Evolutionary conservation across 2,329 filamentous ascomycete genomes (phyloP).

Genomic region (Stachybotrys chlorohalonatus): DNA sequence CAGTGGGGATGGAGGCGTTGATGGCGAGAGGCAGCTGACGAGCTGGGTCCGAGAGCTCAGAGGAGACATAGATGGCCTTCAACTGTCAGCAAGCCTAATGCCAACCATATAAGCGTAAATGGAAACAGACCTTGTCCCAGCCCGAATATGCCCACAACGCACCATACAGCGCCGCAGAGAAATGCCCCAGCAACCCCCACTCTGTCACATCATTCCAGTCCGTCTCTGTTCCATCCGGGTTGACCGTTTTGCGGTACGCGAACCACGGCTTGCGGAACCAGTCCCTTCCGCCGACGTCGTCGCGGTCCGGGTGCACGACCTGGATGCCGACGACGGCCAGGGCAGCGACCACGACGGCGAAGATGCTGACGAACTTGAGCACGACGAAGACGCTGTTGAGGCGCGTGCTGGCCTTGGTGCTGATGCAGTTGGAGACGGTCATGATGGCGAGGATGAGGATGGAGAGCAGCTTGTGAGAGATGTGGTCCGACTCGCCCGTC

Average conservation of each 20-base stretch:
- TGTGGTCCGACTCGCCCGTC: slow-evolving; percentile 30
- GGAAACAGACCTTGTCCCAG: slow-evolving; percentile 49
- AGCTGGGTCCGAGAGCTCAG: slow-evolving; percentile 40
- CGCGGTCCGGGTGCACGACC: slow-evolving; percentile 20
- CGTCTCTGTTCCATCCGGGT: slow-evolving; percentile 38
- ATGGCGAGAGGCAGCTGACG: slow-evolving; percentile 51
- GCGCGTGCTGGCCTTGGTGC: slow-evolving; percentile 44
- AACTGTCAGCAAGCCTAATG: neutral
- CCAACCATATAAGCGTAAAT: neutral
- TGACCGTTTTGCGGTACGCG: slow-evolving; percentile 34
- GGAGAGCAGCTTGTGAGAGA: slow-evolving; percentile 42
- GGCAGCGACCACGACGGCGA: slow-evolving; percentile 38
- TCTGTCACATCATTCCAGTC: slow-evolving; percentile 38
- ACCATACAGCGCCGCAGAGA: slow-evolving; percentile 51
- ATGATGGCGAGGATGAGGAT: slow-evolving; percentile 36
- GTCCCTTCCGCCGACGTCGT: slow-evolving; percentile 35
- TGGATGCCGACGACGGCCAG: slow-evolving; percentile 36
- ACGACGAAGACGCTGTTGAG: slow-evolving; percentile 48
- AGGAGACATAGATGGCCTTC: slow-evolving; percentile 45
- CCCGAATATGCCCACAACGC: slow-evolving; percentile 57
- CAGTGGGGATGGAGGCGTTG: slow-evolving; percentile 50
- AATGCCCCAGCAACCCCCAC: slow-evolving; percentile 53
- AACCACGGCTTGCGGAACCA: slow-evolving; percentile 50
- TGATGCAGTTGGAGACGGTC: slow-evolving; percentile 44
- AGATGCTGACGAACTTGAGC: slow-evolving; percentile 42